Percentiles rank a stretch among this genome's conserved stretches.
These are phyloP conservation scores for Cryptosporidium parvum DNA, from an alignment of 169 alveolate genomes.

Conservation along the genomic window DNA sequence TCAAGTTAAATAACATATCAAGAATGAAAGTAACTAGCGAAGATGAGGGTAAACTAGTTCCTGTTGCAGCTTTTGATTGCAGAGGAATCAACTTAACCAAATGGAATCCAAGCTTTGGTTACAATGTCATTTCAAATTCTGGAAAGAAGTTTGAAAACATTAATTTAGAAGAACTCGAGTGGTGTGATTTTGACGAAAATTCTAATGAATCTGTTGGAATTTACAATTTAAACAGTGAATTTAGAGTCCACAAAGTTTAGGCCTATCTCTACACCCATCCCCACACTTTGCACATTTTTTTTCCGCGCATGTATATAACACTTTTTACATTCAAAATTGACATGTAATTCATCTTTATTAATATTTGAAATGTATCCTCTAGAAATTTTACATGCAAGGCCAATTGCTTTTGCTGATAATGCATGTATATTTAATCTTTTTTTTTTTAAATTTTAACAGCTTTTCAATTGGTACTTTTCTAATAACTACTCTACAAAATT, in stretches of 20 bases:
- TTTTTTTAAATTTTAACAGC: not conserved
- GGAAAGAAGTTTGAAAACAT: conserved; percentile 60
- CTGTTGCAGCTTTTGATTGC: conserved; percentile 71
- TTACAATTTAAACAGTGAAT: conserved; percentile 47
- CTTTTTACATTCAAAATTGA: not conserved
- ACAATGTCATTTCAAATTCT: conserved; percentile 35
- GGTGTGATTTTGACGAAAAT: conserved; percentile 75
- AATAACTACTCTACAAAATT: too few species aligned
- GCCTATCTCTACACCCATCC: not conserved
- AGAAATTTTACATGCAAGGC: not conserved
- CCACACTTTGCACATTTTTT: not conserved
- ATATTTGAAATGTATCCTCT: too few species aligned
- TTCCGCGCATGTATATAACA: not conserved
- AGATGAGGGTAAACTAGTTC: conserved; percentile 56
- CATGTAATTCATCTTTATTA: not conserved
- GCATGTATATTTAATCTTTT: too few species aligned
- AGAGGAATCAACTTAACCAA: conserved; percentile 55
- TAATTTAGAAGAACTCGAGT: conserved; percentile 43
- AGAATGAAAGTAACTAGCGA: conserved; percentile 39
- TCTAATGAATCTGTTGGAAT: conserved; percentile 70
- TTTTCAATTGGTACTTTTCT: too few species aligned
- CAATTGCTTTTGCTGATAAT: too few species aligned
- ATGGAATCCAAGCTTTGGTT: conserved; percentile 72
- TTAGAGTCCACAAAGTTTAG: conserved; percentile 44
- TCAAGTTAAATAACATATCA: conserved; percentile 34